A percentile compares a stretch with the other conserved stretches of the same genome.
Conservation (phyloP, 169 alveolate genomes). For the Eimeria maxima region DNA sequence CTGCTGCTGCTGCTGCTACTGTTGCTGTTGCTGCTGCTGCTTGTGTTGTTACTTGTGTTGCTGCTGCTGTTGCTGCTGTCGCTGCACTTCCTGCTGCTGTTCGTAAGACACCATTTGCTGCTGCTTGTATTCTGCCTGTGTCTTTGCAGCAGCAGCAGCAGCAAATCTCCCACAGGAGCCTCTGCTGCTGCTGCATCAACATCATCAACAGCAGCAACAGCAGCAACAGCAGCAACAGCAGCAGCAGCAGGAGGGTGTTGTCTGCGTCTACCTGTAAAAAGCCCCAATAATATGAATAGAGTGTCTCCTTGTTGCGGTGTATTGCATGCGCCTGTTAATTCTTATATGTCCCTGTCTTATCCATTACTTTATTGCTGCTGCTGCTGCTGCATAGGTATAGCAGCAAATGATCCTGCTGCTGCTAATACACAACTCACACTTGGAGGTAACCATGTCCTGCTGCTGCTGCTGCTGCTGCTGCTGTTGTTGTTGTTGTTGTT, state of each 20-base stretch:
- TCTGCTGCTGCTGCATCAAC: too few species aligned
- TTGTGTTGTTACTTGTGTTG: too few species aligned
- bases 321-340: background rate
- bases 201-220: too few species aligned
- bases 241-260: conserved; percentile 3
- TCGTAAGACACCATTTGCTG: too few species aligned
- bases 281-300: background rate
- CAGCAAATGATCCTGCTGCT: background rate
- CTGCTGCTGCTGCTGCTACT: conserved; percentile 1
- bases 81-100: too few species aligned
- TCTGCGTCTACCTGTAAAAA: background rate
- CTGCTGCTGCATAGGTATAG: background rate
- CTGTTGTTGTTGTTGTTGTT: background rate
- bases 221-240: too few species aligned
- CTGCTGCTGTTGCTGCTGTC: too few species aligned
- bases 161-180: too few species aligned
- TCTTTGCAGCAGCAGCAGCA: too few species aligned
- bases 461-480: too few species aligned
- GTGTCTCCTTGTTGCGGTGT: background rate
- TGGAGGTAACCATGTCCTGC: background rate
- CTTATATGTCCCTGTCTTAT: background rate
- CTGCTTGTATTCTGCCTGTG: too few species aligned
- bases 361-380: conserved; percentile 2
- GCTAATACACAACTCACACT: background rate
- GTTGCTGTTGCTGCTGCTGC: background rate